Conservation (phyloP, 345 rosid species). For the Brassica nigra region DNA sequence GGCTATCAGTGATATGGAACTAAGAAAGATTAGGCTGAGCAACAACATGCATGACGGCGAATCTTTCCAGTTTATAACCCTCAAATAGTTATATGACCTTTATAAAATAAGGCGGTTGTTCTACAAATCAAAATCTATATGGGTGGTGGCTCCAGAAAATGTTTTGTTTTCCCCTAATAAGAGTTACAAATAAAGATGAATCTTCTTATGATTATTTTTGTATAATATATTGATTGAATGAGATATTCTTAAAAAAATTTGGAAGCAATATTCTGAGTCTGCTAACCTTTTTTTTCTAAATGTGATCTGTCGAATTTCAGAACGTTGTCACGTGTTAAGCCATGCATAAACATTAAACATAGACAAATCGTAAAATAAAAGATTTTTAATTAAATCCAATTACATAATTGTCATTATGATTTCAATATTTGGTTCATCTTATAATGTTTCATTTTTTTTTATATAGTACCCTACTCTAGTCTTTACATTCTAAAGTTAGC, state of each 20-base stretch:
- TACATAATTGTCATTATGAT: background rate
- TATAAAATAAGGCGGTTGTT: background rate
- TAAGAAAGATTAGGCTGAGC: conserved; percentile 9
- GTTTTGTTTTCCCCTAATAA: background rate
- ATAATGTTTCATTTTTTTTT: too few species aligned
- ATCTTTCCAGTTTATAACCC: conserved; percentile 11
- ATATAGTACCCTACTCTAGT: background rate
- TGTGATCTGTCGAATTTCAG: background rate
- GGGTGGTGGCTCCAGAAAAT: background rate
- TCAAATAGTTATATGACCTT: background rate
- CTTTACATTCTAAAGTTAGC: background rate
- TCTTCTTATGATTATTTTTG: background rate
- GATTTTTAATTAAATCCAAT: background rate
- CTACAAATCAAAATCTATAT: background rate
- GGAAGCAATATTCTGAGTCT: background rate
- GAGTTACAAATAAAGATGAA: background rate
- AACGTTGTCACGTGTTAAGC: background rate
- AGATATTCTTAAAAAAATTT: background rate
- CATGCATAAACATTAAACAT: background rate
- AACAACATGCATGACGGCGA: conserved; percentile 7
- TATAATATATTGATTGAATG: background rate
- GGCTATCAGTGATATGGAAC: background rate
- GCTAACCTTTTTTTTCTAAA: too few species aligned
- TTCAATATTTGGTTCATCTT: too few species aligned
- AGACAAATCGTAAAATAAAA: background rate